Conservation (phyloP, 2,329 filamentous ascomycete genomes). For the Torrubiella hemipterigena region DNA sequence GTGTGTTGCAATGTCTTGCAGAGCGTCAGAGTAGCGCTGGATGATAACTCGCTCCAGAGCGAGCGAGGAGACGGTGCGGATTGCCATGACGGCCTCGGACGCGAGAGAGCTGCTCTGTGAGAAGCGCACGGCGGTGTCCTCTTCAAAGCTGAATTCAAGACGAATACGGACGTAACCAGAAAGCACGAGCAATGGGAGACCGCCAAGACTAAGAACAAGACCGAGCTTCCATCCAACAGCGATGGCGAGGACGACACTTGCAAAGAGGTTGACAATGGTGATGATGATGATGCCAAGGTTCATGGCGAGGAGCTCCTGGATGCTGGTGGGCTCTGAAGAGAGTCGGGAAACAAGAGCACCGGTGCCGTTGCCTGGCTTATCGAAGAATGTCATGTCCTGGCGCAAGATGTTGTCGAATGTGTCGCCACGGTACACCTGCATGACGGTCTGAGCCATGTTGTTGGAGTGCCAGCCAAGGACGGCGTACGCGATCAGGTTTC, state of each 20-base stretch:
- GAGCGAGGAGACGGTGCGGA: slow-evolving; percentile 30
- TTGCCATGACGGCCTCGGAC: slow-evolving; percentile 31
- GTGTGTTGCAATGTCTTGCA: slow-evolving; percentile 18
- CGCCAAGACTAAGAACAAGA: slow-evolving; percentile 32
- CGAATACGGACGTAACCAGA: slow-evolving; percentile 36
- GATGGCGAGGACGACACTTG: slow-evolving; percentile 32
- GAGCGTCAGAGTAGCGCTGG: slow-evolving; percentile 17
- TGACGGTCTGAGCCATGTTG: slow-evolving; percentile 18
- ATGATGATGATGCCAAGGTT: slow-evolving; percentile 36
- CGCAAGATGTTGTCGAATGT: slow-evolving; percentile 39
- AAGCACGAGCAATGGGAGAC: slow-evolving; percentile 29
- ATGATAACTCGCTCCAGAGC: slow-evolving; percentile 32
- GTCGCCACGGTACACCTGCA: slow-evolving; percentile 22
- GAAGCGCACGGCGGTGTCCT: slow-evolving; percentile 29
- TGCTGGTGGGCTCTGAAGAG: slow-evolving; percentile 27
- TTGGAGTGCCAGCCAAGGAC: slow-evolving; percentile 23
- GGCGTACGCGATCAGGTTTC: slow-evolving; percentile 30
- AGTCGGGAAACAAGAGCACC: slow-evolving; percentile 25
- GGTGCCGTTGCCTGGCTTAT: slow-evolving; percentile 22
- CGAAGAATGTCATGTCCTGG: slow-evolving; percentile 40
- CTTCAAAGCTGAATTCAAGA: slow-evolving; percentile 33
- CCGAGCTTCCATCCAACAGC: slow-evolving; percentile 37
- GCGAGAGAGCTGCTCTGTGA: slow-evolving; percentile 34
- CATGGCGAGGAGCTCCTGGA: slow-evolving; percentile 37
- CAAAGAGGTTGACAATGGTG: slow-evolving; percentile 30